phyloP scores from a whole-genome alignment of 306 rosid genomes.

The Acacia acuminata region DNA sequence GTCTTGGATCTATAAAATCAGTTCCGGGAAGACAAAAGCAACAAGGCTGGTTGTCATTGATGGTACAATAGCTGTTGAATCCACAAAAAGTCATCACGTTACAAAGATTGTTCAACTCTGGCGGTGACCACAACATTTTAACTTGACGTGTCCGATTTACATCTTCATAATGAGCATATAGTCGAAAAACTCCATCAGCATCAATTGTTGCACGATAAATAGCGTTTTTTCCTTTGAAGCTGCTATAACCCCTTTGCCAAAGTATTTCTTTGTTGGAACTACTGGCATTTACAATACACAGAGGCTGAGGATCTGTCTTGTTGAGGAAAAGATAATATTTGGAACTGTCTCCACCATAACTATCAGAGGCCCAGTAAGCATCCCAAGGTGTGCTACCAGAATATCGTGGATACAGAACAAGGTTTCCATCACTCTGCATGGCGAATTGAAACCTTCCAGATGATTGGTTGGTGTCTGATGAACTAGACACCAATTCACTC shows the following conservation, averaged over 20 bases:
- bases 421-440: slow-evolving; percentile 37
- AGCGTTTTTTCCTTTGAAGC: background rate
- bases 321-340: slow-evolving; percentile 17
- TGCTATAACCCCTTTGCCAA: background rate
- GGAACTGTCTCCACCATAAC: no score
- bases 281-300: background rate
- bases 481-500: slow-evolving; percentile 17
- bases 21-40: background rate
- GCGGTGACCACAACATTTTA: background rate
- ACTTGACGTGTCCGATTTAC: background rate
- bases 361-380: slow-evolving; percentile 27
- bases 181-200: slow-evolving; percentile 28
- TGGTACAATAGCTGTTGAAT: slow-evolving; percentile 35
- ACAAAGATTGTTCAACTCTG: background rate
- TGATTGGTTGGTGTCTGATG: slow-evolving; percentile 10
- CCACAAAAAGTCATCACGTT: slow-evolving; percentile 21
- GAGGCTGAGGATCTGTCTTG: background rate
- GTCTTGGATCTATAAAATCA: slow-evolving; percentile 5
- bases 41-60: background rate
- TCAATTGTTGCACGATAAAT: slow-evolving; percentile 35
- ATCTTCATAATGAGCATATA: background rate
- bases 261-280: background rate
- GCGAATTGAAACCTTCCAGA: slow-evolving; percentile 26
- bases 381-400: background rate
- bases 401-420: slow-evolving; percentile 30